Evolutionary conservation across 2,329 filamentous ascomycete genomes (phyloP), one percentile per base, ranked within the genome.

Genomic region (Fusarium sororula): DNA sequence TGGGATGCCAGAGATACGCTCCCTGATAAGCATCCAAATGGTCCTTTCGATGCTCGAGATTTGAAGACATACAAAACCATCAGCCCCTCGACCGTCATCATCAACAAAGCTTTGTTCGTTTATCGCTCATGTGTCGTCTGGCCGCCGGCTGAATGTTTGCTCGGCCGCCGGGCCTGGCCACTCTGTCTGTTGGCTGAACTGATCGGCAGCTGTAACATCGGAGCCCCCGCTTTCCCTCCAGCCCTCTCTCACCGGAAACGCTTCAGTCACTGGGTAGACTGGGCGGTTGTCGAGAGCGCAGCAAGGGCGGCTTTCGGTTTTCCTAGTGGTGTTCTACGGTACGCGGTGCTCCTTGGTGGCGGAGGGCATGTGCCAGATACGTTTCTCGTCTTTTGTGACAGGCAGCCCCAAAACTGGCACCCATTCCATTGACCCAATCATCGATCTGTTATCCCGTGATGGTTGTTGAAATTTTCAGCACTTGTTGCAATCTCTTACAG

Each of bases 151-250:
- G 44, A 56, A 39, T 30, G 17, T 32, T 32, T 20, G 22, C 38
- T 60, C 47, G 47, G 67, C 66, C 67, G 67, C 51, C 66, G 66
- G 67, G 44, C 51, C 59, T 60, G 67, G 44, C 57, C 35, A 55
- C 57, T 60, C 42, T 48, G 45, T 61, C 38, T 53, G 67, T 53
- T 75, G 60, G 65, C 42, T 70, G 51, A 30, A 63, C 38, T 64
- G 62, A 66, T 73, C 68, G 67, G 68, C 68, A 71, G 44, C 59
- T 73, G 72, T 60, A 64, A 75, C 65, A 70, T 73, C 69, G 69
- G 72, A 68, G 69, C 66, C 66, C 64, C 73, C 69, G 65, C 73
- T 73, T 67, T 67, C 58, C 47, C 47, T 66, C 54, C 50, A 66
- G 42, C 45, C 69, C 59, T 72, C 59, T 66, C 59, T 60, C 63